Base-by-base conservation (phyloP, 2,329 filamentous ascomycete species). In the Parastagonospora nodorum region DNA sequence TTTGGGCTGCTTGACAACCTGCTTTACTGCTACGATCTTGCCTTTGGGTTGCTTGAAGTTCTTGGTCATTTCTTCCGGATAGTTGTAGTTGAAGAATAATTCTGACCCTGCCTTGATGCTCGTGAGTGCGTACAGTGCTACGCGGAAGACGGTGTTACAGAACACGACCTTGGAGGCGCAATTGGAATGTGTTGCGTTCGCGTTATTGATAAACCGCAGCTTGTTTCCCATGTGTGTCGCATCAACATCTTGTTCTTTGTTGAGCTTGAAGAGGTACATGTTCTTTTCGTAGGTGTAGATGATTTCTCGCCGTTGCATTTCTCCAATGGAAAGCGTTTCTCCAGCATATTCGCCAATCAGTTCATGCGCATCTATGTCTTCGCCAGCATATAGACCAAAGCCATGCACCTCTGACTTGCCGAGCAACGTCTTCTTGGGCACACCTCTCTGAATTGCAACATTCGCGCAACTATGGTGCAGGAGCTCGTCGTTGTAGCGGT, bases 261-360 rank as follows among this genome's bases (percentile, higher is more conserved):
- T 85, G 14, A 85, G 67, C 5, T 72, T 71, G 63, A 85, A 85
- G 1, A 83, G 70, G 55, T 84, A 90, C n/a, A 85, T 87, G 4
- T 84, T 81, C 60, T 83, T 83, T 16, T 83, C 82, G 38, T 80
- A 74, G 48, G 83, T 80, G 56, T 86, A 82, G 47, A 88, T 82
- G 48, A 86, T 86, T 72, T 87, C 86, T 32, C 89, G 81, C 3
- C 88, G 82, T 19, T 89, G 84, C 3, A 84, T 85, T 68, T 92
- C 89, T 41, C 85, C 80, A 33, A 84, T 82, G 4, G 84, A 86
- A 50, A 93, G 87, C 9, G 91, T 78, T 69, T 94, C 90, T 40
- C 90, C 90, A 2, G 85, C 85, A 68, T 94, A 94, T 69, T 94
- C 90, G 29, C 89, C 88, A 14, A 94, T 79, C 59, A 89, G 93